Conservation (phyloP, 495 filamentous ascomycete genomes). For the Pseudomonodictys pantanalensis region DNA sequence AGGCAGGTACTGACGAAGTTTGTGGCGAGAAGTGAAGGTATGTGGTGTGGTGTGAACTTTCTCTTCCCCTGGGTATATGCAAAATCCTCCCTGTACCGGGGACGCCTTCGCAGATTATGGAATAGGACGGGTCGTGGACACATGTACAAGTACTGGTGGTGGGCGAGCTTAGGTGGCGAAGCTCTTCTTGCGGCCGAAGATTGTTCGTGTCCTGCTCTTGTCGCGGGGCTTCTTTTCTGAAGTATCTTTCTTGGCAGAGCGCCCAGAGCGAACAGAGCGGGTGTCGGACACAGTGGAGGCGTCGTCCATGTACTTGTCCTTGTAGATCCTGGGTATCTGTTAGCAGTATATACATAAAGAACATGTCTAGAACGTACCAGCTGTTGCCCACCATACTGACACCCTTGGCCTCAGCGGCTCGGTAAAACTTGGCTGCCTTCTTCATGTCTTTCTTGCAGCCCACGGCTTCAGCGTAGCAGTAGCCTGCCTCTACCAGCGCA, state of each 20-base stretch:
- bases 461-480: conserved; percentile 44
- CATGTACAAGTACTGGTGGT: conserved; percentile 10
- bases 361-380: conserved; percentile 60
- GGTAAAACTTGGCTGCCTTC: conserved; percentile 88
- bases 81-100: conserved; percentile 4
- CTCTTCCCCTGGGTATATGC: conserved; percentile 22
- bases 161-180: background rate
- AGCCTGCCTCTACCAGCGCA: conserved; percentile 59
- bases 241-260: conserved; percentile 30
- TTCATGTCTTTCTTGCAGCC: conserved; percentile 89
- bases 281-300: conserved; percentile 36
- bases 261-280: conserved; percentile 36
- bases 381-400: conserved; percentile 97
- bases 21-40: conserved; percentile 3
- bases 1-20: background rate
- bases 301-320: conserved; percentile 80
- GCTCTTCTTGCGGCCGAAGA: conserved; percentile 62
- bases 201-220: conserved; percentile 62
- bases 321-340: conserved; percentile 72
- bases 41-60: conserved; percentile 1
- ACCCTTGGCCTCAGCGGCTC: conserved; percentile 84
- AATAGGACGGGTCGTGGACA: conserved; percentile 21
- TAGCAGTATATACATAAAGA: background rate
- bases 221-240: conserved; percentile 60
- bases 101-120: conserved; percentile 19